Conservation (phyloP, 768 basidiomycete genomes). For the Collybiopsis luxurians region DNA sequence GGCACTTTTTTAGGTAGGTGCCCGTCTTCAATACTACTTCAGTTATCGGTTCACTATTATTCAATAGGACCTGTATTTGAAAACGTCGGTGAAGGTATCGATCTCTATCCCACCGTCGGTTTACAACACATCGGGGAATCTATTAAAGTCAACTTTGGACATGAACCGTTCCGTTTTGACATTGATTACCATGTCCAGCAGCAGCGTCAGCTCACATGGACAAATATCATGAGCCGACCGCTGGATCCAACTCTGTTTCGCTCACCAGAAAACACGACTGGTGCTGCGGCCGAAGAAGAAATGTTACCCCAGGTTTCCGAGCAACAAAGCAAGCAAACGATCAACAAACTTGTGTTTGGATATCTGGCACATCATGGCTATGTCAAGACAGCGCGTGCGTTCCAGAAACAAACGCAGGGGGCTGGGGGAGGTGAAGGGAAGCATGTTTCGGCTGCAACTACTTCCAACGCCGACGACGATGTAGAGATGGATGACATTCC, state of each 20-base stretch:
- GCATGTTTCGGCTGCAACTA: conserved; percentile 10
- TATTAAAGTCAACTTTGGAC: conserved; percentile 86
- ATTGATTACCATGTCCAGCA: conserved; percentile 85
- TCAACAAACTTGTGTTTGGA: conserved; percentile 72
- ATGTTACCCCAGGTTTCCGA: conserved; percentile 31
- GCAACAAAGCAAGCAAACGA: conserved; percentile 52
- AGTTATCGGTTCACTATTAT: conserved; percentile 10
- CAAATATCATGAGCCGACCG: conserved; percentile 56
- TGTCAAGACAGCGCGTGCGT: conserved; percentile 63
- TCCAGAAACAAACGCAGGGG: conserved; percentile 45
- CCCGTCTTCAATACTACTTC: background rate
- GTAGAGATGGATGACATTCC: conserved; percentile 44
- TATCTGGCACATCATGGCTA: conserved; percentile 89
- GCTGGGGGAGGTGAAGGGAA: conserved; percentile 13
- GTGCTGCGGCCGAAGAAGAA: conserved; percentile 15
- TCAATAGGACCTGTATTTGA: conserved; percentile 65
- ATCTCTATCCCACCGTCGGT: conserved; percentile 86
- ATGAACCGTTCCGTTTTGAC: conserved; percentile 82
- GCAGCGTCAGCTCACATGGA: conserved; percentile 65
- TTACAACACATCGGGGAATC: conserved; percentile 78
- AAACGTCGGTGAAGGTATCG: conserved; percentile 59
- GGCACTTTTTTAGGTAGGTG: conserved; percentile 62
- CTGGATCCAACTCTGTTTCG: conserved; percentile 39
- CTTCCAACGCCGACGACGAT: conserved; percentile 33
- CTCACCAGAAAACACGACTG: conserved; percentile 19